Percentiles rank a stretch among this genome's conserved stretches.
phyloP scores from a whole-genome alignment of 345 rosid species.

The Corymbia maculata region DNA sequence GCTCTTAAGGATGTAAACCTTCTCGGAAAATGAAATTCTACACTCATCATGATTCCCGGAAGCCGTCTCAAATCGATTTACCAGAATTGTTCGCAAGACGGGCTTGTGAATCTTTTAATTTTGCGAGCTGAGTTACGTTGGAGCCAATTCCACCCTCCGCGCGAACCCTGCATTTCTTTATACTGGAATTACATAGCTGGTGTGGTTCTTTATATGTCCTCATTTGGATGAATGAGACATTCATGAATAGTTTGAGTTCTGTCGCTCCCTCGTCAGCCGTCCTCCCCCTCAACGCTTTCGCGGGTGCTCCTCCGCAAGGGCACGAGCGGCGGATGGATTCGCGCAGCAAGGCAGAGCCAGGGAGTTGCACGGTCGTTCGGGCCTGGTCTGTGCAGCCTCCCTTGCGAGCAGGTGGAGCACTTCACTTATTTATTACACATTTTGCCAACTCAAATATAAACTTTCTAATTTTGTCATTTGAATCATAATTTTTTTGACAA shows the following conservation, averaged over 20 bases:
- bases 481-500: not conserved
- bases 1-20: not conserved
- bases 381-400: not conserved
- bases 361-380: not conserved
- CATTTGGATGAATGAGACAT: not conserved
- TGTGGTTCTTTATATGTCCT: not conserved
- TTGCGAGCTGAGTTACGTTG: not conserved
- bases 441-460: too few species aligned
- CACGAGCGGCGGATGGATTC: not conserved
- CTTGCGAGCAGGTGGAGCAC: not conserved
- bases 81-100: not conserved
- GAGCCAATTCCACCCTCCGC: not conserved
- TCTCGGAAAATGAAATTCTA: not conserved
- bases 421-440: rapidly evolving
- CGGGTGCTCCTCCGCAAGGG: not conserved
- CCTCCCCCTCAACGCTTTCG: not conserved
- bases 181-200: not conserved
- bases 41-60: rapidly evolving
- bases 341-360: not conserved
- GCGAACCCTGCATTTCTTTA: not conserved
- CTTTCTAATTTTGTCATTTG: too few species aligned
- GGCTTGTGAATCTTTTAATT: not conserved
- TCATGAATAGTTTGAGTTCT: not conserved
- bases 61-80: not conserved
- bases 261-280: not conserved